A percentile compares a stretch with the other conserved stretches of the same genome.
phyloP scores from a whole-genome alignment of 208 protist species.

The Leishmania martiniquensis region DNA sequence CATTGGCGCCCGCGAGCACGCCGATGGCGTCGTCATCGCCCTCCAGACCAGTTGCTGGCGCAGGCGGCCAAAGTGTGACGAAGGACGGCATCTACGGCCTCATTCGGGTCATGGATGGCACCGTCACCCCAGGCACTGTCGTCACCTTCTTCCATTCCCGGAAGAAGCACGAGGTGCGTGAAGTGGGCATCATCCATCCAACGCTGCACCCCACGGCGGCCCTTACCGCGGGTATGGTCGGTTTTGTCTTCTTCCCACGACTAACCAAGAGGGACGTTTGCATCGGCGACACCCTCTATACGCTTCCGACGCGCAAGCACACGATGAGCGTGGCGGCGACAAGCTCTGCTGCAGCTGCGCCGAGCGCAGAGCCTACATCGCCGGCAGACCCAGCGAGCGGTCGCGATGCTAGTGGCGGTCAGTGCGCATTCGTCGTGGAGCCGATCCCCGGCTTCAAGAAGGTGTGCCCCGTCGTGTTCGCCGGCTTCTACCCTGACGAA shows the following conservation, averaged over 20 bases:
- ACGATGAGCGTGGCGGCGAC: constrained; percentile 24
- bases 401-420: not conserved
- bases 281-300: constrained; percentile 96
- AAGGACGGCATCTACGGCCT: constrained; percentile 73
- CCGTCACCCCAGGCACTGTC: constrained; percentile 75
- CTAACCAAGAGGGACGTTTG: constrained; percentile 84
- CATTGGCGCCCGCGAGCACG: not conserved
- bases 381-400: not conserved
- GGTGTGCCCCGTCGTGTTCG: constrained; percentile 95
- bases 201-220: constrained; percentile 79
- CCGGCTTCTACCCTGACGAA: constrained; percentile 96
- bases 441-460: constrained; percentile 72
- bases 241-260: constrained; percentile 93
- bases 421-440: constrained; percentile 17
- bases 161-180: constrained; percentile 80
- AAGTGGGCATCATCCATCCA: constrained; percentile 96
- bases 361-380: not conserved
- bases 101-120: constrained; percentile 92
- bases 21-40: not conserved
- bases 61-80: constrained; percentile 25
- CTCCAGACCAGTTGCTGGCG: not conserved
- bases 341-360: not conserved
- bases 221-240: constrained; percentile 95
- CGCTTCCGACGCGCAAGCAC: constrained; percentile 59
- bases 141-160: constrained; percentile 69